These are phyloP conservation scores for Panellus pusillus DNA, from an alignment of 768 basidiomycete species.

Conservation along the genomic window DNA sequence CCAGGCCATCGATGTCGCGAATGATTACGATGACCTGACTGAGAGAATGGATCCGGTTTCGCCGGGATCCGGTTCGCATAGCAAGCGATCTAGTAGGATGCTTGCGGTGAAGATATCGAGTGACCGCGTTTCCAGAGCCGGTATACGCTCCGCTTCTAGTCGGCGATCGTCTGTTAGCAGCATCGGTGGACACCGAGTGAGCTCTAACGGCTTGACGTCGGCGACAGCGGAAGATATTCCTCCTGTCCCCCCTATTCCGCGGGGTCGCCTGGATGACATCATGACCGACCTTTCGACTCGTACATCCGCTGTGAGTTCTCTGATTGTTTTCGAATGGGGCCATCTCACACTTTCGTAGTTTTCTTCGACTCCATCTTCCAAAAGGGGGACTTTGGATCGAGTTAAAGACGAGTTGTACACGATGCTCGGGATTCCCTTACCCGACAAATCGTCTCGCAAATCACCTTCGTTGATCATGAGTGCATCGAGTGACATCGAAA, in stretches of 20 bases:
- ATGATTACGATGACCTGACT: slow-evolving; percentile 59
- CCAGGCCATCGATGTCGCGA: slow-evolving; percentile 66
- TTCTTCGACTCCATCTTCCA: slow-evolving; percentile 52
- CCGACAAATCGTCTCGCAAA: slow-evolving; percentile 36
- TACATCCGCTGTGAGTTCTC: slow-evolving; percentile 39
- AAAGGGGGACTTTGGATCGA: slow-evolving; percentile 54
- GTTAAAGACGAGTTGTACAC: slow-evolving; percentile 74
- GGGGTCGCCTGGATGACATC: slow-evolving; percentile 42
- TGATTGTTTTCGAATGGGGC: slow-evolving; percentile 6
- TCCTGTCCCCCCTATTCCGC: slow-evolving; percentile 63
- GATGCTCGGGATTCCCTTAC: slow-evolving; percentile 63
- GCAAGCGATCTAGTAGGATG: slow-evolving; percentile 55
- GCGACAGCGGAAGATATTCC: slow-evolving; percentile 44
- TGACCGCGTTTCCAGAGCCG: slow-evolving; percentile 62
- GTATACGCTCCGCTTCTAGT: slow-evolving; percentile 48
- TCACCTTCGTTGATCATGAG: slow-evolving; percentile 39
- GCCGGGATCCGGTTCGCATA: slow-evolving; percentile 23
- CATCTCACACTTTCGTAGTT: slow-evolving; percentile 33
- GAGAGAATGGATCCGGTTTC: slow-evolving; percentile 35
- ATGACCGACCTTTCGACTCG: slow-evolving; percentile 44
- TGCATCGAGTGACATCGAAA: slow-evolving; percentile 17
- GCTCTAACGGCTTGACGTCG: slow-evolving; percentile 34
- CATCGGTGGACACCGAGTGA: slow-evolving; percentile 29
- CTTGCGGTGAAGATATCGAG: slow-evolving; percentile 65
- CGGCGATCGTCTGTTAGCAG: slow-evolving; percentile 52